Percentiles rank a stretch among this genome's conserved stretches.
phyloP scores from a whole-genome alignment of 805 yeast genomes.

The Ogataea pini region DNA sequence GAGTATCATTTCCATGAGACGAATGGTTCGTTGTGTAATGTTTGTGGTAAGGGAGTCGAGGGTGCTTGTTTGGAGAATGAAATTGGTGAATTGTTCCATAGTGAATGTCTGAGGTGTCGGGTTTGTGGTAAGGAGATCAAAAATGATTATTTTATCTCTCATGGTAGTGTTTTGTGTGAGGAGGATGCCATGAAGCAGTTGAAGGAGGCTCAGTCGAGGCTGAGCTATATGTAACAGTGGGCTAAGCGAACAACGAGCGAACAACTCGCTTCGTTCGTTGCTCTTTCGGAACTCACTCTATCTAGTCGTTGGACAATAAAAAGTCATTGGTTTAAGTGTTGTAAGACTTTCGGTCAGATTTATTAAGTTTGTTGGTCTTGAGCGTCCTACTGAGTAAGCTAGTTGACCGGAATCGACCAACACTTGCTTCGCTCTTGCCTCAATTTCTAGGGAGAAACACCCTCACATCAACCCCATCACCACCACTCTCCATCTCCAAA shows the following conservation, averaged over 20 bases:
- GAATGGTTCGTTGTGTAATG: slow-evolving; percentile 73
- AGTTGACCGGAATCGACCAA: too few relatives aligned
- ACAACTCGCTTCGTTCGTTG: neutral
- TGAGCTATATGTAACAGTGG: slow-evolving; percentile 24
- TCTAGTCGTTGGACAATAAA: too few relatives aligned
- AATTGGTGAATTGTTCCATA: slow-evolving; percentile 70
- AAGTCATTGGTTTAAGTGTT: too few relatives aligned
- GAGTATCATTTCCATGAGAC: slow-evolving; percentile 70
- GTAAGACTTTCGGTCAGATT: too few relatives aligned
- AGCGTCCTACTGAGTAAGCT: too few relatives aligned
- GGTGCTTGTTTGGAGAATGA: slow-evolving; percentile 88
- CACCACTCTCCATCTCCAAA: slow-evolving; percentile 24
- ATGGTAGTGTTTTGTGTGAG: slow-evolving; percentile 55
- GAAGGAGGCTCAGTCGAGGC: slow-evolving; percentile 11
- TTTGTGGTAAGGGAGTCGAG: slow-evolving; percentile 77
- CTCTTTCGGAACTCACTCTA: too few relatives aligned
- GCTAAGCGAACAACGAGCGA: neutral
- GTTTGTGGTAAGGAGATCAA: slow-evolving; percentile 54
- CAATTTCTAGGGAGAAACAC: slow-evolving; percentile 25
- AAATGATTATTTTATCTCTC: slow-evolving; percentile 56
- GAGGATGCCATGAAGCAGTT: slow-evolving; percentile 31
- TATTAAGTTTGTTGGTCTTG: too few relatives aligned
- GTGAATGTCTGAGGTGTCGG: slow-evolving; percentile 67
- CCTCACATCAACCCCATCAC: slow-evolving; percentile 28
- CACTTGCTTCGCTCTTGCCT: neutral